Percentiles rank a stretch among this genome's conserved stretches.
phyloP scores from a whole-genome alignment of 139 green algal species.

The Ettlia oleoabundans region DNA sequence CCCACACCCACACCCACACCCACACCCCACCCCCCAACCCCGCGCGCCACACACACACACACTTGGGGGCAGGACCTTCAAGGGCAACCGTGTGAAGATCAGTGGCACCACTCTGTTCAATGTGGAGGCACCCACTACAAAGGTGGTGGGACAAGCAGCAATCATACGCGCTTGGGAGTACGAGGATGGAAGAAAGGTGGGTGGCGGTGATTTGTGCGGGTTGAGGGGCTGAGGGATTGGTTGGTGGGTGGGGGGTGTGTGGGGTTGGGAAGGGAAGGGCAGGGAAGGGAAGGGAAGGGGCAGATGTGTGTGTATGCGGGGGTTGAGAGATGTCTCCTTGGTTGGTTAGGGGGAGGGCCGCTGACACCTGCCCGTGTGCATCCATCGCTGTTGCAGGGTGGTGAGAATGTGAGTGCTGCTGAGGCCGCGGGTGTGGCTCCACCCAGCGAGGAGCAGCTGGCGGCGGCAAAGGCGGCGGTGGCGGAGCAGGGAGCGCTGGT shows the following conservation, averaged over 20 bases:
- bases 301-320: no score
- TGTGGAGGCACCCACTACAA: conserved; percentile 20
- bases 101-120: conserved; percentile 36
- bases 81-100: conserved; percentile 28
- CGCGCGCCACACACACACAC: no score
- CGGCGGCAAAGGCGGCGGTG: conserved; percentile 32
- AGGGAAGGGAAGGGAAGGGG: no score
- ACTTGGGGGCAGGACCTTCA: conserved; percentile 36
- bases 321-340: no score
- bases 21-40: no score
- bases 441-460: not conserved
- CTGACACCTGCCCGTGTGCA: no score
- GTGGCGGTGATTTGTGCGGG: not conserved
- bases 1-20: no score
- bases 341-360: no score
- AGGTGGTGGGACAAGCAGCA: conserved; percentile 39
- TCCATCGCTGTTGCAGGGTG: no score
- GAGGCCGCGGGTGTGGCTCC: not conserved
- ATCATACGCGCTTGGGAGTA: conserved; percentile 40
- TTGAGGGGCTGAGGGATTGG: not conserved
- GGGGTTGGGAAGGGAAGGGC: no score
- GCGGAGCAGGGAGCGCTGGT: conserved; percentile 18
- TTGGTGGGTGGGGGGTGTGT: not conserved
- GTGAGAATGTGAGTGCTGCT: not conserved
- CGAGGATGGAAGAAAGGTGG: conserved; percentile 34